These are phyloP conservation scores for Diplodia seriata DNA, from an alignment of 2,329 filamentous ascomycete species.

Conservation along the genomic window DNA sequence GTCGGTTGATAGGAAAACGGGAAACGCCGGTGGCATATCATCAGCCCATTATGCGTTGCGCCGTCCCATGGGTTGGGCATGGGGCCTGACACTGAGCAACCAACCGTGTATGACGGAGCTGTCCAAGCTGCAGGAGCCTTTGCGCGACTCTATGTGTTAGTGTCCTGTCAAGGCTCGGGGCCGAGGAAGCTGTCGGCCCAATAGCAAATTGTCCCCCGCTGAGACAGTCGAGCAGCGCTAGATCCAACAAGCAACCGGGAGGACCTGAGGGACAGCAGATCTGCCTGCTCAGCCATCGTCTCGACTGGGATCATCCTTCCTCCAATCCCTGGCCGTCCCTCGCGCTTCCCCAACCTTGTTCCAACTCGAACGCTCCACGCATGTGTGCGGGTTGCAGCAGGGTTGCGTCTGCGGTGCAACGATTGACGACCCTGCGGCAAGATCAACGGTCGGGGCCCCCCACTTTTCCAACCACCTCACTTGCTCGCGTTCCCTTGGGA, in stretches of 20 bases:
- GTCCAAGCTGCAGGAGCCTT: background rate
- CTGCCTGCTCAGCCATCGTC: background rate
- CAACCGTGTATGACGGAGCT: constrained; percentile 1
- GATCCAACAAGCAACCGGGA: too few relatives aligned
- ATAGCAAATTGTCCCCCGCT: background rate
- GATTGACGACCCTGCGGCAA: background rate
- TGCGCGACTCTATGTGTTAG: background rate
- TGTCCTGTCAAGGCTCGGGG: background rate
- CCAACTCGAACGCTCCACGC: background rate
- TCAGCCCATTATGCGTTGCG: background rate
- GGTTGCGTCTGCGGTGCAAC: background rate
- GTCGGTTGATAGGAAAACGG: background rate
- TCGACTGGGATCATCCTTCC: background rate
- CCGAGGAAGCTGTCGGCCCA: background rate
- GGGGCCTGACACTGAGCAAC: background rate
- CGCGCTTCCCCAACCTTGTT: background rate
- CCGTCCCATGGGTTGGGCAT: background rate
- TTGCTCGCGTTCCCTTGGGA: background rate
- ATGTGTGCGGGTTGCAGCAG: background rate
- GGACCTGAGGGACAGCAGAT: background rate
- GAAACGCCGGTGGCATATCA: constrained; percentile 6
- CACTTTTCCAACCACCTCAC: constrained; percentile 23
- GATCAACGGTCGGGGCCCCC: constrained; percentile 3
- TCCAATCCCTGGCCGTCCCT: background rate
- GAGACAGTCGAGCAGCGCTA: background rate